Percentiles rank a stretch among this genome's conserved stretches.
Evolutionary conservation across 306 rosid genomes (phyloP).

Genomic region (Sicyos baderoa): DNA sequence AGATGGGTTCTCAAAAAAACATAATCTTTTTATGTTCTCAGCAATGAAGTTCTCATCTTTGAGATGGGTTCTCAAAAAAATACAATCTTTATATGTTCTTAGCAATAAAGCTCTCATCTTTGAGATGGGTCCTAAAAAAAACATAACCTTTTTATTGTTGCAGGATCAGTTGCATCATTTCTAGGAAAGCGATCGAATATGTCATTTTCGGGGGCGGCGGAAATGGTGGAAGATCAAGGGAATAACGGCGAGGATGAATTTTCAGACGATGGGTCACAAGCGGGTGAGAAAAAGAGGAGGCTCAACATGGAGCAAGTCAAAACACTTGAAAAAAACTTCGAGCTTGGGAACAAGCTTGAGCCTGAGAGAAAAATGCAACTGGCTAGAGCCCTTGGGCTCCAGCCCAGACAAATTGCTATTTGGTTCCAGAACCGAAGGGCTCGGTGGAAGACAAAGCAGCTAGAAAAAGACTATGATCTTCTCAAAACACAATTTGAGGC

Average conservation of each 20-base stretch:
- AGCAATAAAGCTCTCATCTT: background rate
- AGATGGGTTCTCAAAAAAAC: background rate
- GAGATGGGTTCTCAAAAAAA: no score
- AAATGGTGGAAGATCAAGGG: constrained; percentile 21
- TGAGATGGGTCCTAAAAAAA: background rate
- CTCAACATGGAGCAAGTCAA: constrained; percentile 23
- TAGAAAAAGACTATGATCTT: constrained; percentile 22
- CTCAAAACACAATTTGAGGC: constrained; percentile 24
- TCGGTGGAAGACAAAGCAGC: constrained; percentile 22
- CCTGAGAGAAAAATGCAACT: constrained; percentile 26
- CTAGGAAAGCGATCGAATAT: constrained; percentile 23
- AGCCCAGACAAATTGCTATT: constrained; percentile 24
- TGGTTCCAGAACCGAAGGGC: constrained; percentile 28
- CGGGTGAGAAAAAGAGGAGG: constrained; percentile 26
- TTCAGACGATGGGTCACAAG: constrained; percentile 23
- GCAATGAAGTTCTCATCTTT: no score
- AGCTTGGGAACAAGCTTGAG: constrained; percentile 23
- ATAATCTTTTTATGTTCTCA: no score
- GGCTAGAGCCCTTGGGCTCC: constrained; percentile 22
- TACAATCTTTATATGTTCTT: background rate
- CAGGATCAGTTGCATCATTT: constrained; percentile 24
- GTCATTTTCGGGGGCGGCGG: constrained; percentile 23
- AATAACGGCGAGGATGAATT: constrained; percentile 23
- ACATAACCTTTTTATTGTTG: background rate
- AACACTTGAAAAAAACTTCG: constrained; percentile 23